These are phyloP conservation scores for Mycena galopus DNA, from an alignment of 768 basidiomycete genomes.

Conservation along the genomic window DNA sequence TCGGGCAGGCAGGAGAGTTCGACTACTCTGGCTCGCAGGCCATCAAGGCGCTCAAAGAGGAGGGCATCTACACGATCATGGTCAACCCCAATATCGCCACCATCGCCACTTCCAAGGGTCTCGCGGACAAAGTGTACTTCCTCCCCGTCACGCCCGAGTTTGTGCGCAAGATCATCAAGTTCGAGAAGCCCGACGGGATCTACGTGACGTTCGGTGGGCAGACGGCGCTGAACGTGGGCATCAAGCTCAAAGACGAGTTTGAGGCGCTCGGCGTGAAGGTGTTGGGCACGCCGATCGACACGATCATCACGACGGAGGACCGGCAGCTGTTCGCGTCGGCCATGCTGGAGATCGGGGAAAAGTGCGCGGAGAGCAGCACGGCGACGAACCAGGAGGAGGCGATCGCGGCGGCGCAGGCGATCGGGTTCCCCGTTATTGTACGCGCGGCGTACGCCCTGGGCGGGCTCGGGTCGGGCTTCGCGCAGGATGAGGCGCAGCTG, in stretches of 20 bases:
- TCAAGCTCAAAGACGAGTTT: constrained; percentile 98
- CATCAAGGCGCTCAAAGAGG: constrained; percentile 98
- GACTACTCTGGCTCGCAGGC: constrained; percentile 99
- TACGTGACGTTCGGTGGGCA: constrained; percentile 99
- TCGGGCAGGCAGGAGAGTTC: constrained; percentile 99
- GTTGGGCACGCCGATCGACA: constrained; percentile 96
- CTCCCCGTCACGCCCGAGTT: constrained; percentile 98
- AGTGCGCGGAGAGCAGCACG: constrained; percentile 90
- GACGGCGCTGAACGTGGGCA: constrained; percentile 95
- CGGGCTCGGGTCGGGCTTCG: constrained; percentile 95
- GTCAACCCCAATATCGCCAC: constrained; percentile 99
- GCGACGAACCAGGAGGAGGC: constrained; percentile 92
- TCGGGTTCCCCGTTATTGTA: constrained; percentile 96
- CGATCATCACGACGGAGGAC: constrained; percentile 97
- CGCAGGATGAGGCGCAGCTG: constrained; percentile 93
- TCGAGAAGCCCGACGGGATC: constrained; percentile 98
- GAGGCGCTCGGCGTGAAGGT: constrained; percentile 90
- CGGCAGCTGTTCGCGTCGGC: constrained; percentile 93
- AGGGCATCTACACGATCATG: constrained; percentile 99
- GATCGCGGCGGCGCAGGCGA: constrained; percentile 80
- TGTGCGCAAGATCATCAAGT: constrained; percentile 97
- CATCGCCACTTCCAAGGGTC: constrained; percentile 95
- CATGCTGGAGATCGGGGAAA: constrained; percentile 96
- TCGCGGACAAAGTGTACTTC: constrained; percentile 99
- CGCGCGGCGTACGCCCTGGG: constrained; percentile 97